Percentiles rank a stretch among this genome's conserved stretches.
Evolutionary conservation across 331 rosid genomes (phyloP).

Genomic region (Prunus yedoensis): DNA sequence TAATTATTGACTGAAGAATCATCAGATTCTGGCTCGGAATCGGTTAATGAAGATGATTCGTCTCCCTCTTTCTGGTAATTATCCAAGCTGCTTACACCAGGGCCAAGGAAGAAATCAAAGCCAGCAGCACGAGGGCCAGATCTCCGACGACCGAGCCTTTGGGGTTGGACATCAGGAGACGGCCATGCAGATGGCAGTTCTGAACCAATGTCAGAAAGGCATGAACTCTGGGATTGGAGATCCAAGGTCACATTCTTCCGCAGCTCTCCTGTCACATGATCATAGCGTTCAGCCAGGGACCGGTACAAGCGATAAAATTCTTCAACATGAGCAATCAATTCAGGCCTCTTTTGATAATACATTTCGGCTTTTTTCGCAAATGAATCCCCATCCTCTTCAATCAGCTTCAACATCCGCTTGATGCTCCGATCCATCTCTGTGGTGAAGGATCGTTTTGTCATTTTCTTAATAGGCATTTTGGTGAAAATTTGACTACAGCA

Average conservation of each 20-base stretch:
- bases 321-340: constrained; percentile 80
- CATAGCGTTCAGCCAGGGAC: constrained; percentile 93
- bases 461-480: constrained; percentile 41
- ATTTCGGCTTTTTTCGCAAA: constrained; percentile 94
- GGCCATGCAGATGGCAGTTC: constrained; percentile 52
- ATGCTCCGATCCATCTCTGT: constrained; percentile 90
- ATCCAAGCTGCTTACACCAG: constrained; percentile 63
- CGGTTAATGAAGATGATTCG: constrained; percentile 72
- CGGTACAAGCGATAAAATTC: constrained; percentile 85
- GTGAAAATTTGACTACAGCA: constrained; percentile 17
- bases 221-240: constrained; percentile 82
- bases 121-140: constrained; percentile 85
- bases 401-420: constrained; percentile 89
- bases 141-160: constrained; percentile 42
- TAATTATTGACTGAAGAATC: constrained; percentile 89
- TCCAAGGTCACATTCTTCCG: constrained; percentile 70
- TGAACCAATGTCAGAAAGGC: constrained; percentile 61
- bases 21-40: constrained; percentile 89
- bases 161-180: constrained; percentile 44
- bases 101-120: constrained; percentile 88
- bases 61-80: constrained; percentile 71
- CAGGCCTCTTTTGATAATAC: constrained; percentile 97
- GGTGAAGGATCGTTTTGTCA: constrained; percentile 44
- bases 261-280: constrained; percentile 80
- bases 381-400: constrained; percentile 95